Evolutionary conservation across 2,329 filamentous ascomycete genomes (phyloP), one percentile per base, ranked within the genome.

Genomic region (Fusarium mexicanum): DNA sequence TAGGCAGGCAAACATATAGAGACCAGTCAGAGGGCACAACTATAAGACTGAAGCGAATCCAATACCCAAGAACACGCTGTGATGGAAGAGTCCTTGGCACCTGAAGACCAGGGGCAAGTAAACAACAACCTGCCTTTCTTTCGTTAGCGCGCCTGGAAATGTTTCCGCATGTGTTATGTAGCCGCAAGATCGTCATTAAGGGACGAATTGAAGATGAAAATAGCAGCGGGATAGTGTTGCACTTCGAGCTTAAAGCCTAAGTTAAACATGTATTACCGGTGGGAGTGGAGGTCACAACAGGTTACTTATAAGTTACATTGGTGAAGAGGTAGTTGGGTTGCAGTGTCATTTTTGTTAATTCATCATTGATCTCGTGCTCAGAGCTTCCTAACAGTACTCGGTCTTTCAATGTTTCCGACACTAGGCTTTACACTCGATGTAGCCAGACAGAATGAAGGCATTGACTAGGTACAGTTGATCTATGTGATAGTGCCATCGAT

Each of bases 61-160:
- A 72, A 64, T 74, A n/a, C 43, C 24, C 48, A n/a, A 26, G 24
- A 29, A 35, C 50, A 71, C 22, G 12, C 37, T 40, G 48, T 43
- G n/a, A 47, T 8, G 41, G 38, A 38, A 70, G 26, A 66, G 37
- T 40, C 43, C 55, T 69, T 61, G 60, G 33, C 46, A 61, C 37
- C 35, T 71, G 67, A 54, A 59, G 47, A 24, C 26, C 26, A 59
- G 37, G 41, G 44, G 38, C 46, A 48, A 48, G 47, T 50, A 33
- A 60, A 53, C 10, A 26, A 51, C 31, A 73, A 46, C 58, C 60
- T 73, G 61, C 65, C 70, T 65, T 50, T 69, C 20, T 40, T 38
- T 66, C n/a, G 61, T 43, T 70, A 71, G 66, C 53, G 61, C 24
- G 11, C 37, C 48, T 44, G 37, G 51, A 48, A 54, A 47, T 29